Conservation (phyloP, 2,329 filamentous ascomycete genomes). For the Colletotrichum liriopes region DNA sequence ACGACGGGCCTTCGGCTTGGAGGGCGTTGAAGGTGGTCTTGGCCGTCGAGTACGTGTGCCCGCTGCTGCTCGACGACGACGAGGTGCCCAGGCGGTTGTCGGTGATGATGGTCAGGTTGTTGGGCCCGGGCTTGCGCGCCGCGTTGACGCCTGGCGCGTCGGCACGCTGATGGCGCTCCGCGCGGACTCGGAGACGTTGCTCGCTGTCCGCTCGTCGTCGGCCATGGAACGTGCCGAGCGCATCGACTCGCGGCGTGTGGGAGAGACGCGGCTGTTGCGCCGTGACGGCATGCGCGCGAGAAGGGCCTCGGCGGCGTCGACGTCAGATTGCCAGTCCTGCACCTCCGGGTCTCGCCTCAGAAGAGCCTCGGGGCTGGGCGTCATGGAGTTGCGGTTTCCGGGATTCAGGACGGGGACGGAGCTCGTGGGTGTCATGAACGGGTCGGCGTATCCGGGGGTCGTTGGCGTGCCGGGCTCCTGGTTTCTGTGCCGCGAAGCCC, state of each 20-base stretch:
- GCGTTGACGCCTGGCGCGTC: conserved; percentile 51
- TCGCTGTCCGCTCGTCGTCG: conserved; percentile 69
- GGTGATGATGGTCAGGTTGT: conserved; percentile 44
- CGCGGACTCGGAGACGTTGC: conserved; percentile 70
- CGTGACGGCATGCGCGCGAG: conserved; percentile 61
- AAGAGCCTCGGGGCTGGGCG: conserved; percentile 59
- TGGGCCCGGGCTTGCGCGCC: conserved; percentile 23
- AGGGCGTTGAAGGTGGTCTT: conserved; percentile 67
- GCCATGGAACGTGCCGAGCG: conserved; percentile 52
- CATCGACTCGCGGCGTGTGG: conserved; percentile 56
- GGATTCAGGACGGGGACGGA: conserved; percentile 47
- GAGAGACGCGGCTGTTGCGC: conserved; percentile 55
- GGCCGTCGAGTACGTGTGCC: conserved; percentile 67
- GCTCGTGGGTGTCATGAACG: conserved; percentile 63
- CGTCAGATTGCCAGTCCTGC: conserved; percentile 71
- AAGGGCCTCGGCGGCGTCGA: conserved; percentile 69
- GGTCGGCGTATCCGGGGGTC: conserved; percentile 61
- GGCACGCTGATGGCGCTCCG: conserved; percentile 60
- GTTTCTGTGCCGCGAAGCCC: conserved; percentile 30
- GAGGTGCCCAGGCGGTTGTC: conserved; percentile 37
- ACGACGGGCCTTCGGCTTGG: conserved; percentile 67
- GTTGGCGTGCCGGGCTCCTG: conserved; percentile 52
- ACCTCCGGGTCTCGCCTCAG: conserved; percentile 65
- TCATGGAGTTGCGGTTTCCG: conserved; percentile 53
- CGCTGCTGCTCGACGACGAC: conserved; percentile 59